These are phyloP conservation scores for Amanita pseudoporphyria DNA, from an alignment of 768 basidiomycete species.

Conservation along the genomic window DNA sequence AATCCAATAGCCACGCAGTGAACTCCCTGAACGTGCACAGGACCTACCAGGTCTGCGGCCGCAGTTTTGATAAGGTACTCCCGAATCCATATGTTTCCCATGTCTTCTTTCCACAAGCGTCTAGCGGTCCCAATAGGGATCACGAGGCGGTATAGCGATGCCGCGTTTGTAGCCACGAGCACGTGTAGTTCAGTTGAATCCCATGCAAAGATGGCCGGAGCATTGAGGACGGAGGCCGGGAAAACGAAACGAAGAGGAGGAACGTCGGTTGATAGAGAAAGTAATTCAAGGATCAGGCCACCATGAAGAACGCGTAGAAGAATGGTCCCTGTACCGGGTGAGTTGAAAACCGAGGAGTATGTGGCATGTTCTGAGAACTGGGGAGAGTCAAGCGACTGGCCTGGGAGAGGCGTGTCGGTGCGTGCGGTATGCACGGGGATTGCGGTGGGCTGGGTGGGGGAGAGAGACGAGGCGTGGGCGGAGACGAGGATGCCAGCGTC, in stretches of 20 bases:
- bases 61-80: slow-evolving; percentile 59
- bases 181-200: slow-evolving; percentile 52
- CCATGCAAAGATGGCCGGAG: slow-evolving; percentile 56
- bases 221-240: slow-evolving; percentile 54
- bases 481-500: slow-evolving; percentile 32
- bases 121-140: slow-evolving; percentile 46
- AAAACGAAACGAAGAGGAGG: slow-evolving; percentile 71
- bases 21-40: slow-evolving; percentile 59
- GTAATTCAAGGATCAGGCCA: slow-evolving; percentile 64
- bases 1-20: slow-evolving; percentile 58
- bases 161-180: slow-evolving; percentile 54
- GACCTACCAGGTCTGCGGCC: slow-evolving; percentile 30
- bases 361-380: slow-evolving; percentile 67
- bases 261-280: slow-evolving; percentile 58
- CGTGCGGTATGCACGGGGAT: slow-evolving; percentile 52
- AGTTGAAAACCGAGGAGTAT: slow-evolving; percentile 47
- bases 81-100: slow-evolving; percentile 45
- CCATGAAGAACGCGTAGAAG: slow-evolving; percentile 68
- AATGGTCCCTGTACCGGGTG: slow-evolving; percentile 51
- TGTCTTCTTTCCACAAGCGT: slow-evolving; percentile 50
- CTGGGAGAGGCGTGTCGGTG: slow-evolving; percentile 39
- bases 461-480: slow-evolving; percentile 57
- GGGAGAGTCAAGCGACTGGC: slow-evolving; percentile 30
- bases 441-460: slow-evolving; percentile 39
- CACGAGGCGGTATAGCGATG: slow-evolving; percentile 65